Percentiles rank a stretch among this genome's conserved stretches.
Evolutionary conservation across 1,139 yeast species (phyloP).

Genomic region (Scheffersomyces stambukii): DNA sequence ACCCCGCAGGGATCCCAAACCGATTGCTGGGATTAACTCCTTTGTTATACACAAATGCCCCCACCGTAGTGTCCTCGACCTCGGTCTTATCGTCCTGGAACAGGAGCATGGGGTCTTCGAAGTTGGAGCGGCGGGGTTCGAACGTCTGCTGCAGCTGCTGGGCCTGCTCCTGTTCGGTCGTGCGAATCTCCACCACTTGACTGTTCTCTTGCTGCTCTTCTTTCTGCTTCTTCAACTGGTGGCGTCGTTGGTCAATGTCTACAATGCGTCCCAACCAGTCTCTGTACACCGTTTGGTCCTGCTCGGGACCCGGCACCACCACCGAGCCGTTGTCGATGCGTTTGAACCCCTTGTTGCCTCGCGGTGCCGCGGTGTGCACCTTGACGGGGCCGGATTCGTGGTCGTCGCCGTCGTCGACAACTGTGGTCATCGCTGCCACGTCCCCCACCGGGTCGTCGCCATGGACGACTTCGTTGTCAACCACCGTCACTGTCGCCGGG

Average conservation of each 20-base stretch:
- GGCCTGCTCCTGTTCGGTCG: constrained; percentile 27
- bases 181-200: constrained; percentile 7
- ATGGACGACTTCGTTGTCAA: constrained; percentile 8
- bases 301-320: constrained; percentile 3
- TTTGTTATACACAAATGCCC: constrained; percentile 31
- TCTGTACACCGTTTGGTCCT: constrained; percentile 30
- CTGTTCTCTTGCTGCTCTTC: constrained; percentile 19
- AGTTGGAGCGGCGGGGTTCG: constrained; percentile 14
- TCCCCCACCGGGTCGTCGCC: constrained; percentile 10
- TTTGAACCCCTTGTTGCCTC: constrained; percentile 31
- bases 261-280: constrained; percentile 37
- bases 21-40: constrained; percentile 64
- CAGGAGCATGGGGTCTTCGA: constrained; percentile 67
- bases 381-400: constrained; percentile 1
- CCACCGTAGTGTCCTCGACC: constrained; percentile 33
- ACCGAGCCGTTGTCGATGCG: constrained; percentile 31
- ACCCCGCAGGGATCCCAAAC: constrained; percentile 74
- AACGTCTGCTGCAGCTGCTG: constrained; percentile 19
- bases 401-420: constrained; percentile 4
- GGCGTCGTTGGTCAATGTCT: constrained; percentile 25
- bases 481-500: constrained; percentile 4
- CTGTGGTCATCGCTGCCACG: constrained; percentile 4
- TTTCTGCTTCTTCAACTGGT: constrained; percentile 24
- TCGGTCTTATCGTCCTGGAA: constrained; percentile 26
- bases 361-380: constrained; percentile 17